Evolutionary conservation across 805 yeast genomes (phyloP), one percentile per base, ranked within the genome.

Genomic region (Nakazawaea ambrosiae): DNA sequence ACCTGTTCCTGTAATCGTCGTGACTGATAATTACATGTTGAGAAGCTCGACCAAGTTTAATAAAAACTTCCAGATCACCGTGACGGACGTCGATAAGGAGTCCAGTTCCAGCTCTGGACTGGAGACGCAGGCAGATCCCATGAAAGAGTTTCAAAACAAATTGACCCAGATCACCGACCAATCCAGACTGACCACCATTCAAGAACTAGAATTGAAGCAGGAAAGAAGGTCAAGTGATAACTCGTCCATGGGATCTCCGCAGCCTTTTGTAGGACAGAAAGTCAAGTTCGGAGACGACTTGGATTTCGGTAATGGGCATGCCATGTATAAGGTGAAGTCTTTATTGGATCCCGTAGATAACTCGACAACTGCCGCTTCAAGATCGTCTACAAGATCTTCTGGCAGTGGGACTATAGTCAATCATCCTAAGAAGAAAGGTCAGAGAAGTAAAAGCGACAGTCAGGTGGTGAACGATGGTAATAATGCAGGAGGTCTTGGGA

Each of bases 211-310:
- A 18, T 12, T 14, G 20, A 17, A 29, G 17, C 41, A 39, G 34
- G 45, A 45, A 39, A 20, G 20, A 20, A 20, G 24, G 10, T 31
- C 44, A 5, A 39, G 48, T 10, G 24, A 46, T 4, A 42, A 46
- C 22, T 33, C 40, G 12, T 42, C 44, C 32, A 31, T 33, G n/a
- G 51, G 47, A n/a, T 44, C 51, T 2, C 43, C 50, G 12, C 39
- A 39, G 27, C 42, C 53, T 46, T 6, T 20, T 46, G 5, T 48
- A 49, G 36, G 57, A 51, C 22, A 49, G 45, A 41, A 51, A 31
- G 53, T 58, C 6, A 28, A 36, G 4, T 51, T 50, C 36, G 48
- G 47, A 27, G 55, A 49, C 32, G 39, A 45, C 39, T 11, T 45
- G 39, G 35, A 44, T 39, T 25, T 24, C 36, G 28, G 47, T 41